Evolutionary conservation across 2,329 filamentous ascomycete species (phyloP).

Genomic region (Trichoderma sp.): DNA sequence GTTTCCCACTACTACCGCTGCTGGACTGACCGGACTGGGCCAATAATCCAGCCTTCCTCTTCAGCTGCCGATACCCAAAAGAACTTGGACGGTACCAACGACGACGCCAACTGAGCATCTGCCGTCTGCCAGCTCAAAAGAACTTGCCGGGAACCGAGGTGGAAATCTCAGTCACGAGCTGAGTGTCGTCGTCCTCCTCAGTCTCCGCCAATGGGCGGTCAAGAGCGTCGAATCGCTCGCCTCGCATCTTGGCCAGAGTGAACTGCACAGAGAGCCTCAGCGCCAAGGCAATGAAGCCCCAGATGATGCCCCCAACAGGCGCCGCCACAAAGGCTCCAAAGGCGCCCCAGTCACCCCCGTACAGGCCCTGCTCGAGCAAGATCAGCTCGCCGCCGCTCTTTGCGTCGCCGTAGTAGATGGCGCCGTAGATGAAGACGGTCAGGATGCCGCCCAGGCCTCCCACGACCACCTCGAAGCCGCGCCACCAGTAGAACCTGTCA

Average conservation of each 20-base stretch:
- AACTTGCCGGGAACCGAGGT: slow-evolving; percentile 54
- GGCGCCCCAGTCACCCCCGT: slow-evolving; percentile 75
- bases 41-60: neutral
- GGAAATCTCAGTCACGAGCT: slow-evolving; percentile 26
- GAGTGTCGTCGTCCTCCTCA: slow-evolving; percentile 38
- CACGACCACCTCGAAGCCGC: slow-evolving; percentile 77
- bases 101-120: neutral
- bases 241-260: slow-evolving; percentile 57
- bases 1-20: no score
- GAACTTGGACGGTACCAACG: neutral
- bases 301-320: slow-evolving; percentile 73
- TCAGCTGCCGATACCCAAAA: neutral
- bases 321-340: slow-evolving; percentile 84
- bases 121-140: slow-evolving; percentile 44
- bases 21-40: no score
- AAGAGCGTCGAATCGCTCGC: slow-evolving; percentile 66
- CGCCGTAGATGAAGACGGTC: slow-evolving; percentile 78
- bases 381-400: slow-evolving; percentile 66
- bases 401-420: slow-evolving; percentile 73
- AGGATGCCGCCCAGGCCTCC: slow-evolving; percentile 77
- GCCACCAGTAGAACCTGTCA: slow-evolving; percentile 73
- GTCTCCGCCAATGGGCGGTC: slow-evolving; percentile 53
- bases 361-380: slow-evolving; percentile 72
- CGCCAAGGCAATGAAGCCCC: slow-evolving; percentile 65
- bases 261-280: slow-evolving; percentile 64